Conservation (phyloP, 345 rosid species). For the Physaria fendleri region DNA sequence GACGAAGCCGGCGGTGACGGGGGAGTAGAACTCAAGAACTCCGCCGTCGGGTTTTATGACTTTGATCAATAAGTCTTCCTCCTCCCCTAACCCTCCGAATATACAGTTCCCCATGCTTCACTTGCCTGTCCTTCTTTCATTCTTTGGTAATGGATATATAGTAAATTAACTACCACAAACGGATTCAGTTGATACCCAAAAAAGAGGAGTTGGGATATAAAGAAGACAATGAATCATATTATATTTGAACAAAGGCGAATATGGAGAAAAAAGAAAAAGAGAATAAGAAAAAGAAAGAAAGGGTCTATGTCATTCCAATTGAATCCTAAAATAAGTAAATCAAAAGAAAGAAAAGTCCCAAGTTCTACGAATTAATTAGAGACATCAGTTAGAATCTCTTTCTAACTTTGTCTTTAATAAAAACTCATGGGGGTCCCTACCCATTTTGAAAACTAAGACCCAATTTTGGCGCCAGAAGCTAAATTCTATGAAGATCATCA, state of each 20-base stretch:
- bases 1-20: constrained; percentile 52
- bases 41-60: constrained; percentile 55
- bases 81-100: constrained; percentile 57
- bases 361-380: constrained; percentile 1
- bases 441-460: background rate
- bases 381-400: constrained; percentile 3
- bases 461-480: constrained; percentile 19
- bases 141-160: background rate
- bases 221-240: background rate
- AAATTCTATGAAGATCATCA: background rate
- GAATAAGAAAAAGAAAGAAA: background rate
- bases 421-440: background rate
- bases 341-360: constrained; percentile 1
- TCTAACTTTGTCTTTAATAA: constrained; percentile 22
- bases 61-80: constrained; percentile 34
- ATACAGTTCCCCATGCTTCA: constrained; percentile 71
- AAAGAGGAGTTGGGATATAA: constrained; percentile 1
- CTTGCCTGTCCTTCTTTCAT: background rate
- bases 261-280: background rate
- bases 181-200: background rate
- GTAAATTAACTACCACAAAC: background rate
- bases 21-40: constrained; percentile 51
- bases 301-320: background rate
- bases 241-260: background rate
- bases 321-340: background rate